Evolutionary conservation across 2,329 filamentous ascomycete species (phyloP).

Genomic region (Amylocarpus encephaloides): DNA sequence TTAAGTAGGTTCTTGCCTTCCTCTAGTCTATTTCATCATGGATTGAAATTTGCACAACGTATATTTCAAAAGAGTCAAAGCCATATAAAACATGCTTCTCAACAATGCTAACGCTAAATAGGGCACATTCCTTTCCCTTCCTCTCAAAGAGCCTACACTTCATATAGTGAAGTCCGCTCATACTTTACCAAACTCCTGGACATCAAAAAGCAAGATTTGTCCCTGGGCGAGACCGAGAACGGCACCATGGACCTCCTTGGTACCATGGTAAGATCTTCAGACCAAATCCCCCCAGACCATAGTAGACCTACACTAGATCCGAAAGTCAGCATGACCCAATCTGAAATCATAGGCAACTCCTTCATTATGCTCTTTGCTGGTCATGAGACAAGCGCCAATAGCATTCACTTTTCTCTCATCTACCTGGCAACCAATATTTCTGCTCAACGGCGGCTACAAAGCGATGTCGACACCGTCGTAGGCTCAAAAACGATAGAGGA

Average conservation of each 20-base stretch:
- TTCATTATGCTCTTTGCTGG: slow-evolving; percentile 32
- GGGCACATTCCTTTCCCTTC: slow-evolving; percentile 34
- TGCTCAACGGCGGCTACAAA: slow-evolving; percentile 20
- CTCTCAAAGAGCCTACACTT: slow-evolving; percentile 35
- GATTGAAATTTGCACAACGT: too few relatives aligned
- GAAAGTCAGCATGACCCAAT: slow-evolving; percentile 20
- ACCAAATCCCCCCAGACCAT: slow-evolving; percentile 3
- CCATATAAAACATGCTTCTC: neutral
- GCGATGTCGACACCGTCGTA: slow-evolving; percentile 26
- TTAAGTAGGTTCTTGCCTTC: slow-evolving; percentile 31
- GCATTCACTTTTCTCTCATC: slow-evolving; percentile 27
- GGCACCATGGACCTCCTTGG: slow-evolving; percentile 25
- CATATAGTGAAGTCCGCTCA: slow-evolving; percentile 41
- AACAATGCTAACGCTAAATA: slow-evolving; percentile 2
- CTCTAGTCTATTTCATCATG: neutral
- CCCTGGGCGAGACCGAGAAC: slow-evolving; percentile 17
- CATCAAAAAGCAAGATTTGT: slow-evolving; percentile 19
- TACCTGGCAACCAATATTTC: slow-evolving; percentile 23
- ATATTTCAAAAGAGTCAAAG: neutral
- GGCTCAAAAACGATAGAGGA: slow-evolving; percentile 15
- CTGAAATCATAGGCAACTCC: slow-evolving; percentile 29
- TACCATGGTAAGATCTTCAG: slow-evolving; percentile 20
- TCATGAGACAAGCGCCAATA: slow-evolving; percentile 31
- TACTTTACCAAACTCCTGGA: slow-evolving; percentile 48
- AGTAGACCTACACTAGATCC: neutral